phyloP scores from a whole-genome alignment of 106 monocot species.

The Apostasia ramifera region DNA sequence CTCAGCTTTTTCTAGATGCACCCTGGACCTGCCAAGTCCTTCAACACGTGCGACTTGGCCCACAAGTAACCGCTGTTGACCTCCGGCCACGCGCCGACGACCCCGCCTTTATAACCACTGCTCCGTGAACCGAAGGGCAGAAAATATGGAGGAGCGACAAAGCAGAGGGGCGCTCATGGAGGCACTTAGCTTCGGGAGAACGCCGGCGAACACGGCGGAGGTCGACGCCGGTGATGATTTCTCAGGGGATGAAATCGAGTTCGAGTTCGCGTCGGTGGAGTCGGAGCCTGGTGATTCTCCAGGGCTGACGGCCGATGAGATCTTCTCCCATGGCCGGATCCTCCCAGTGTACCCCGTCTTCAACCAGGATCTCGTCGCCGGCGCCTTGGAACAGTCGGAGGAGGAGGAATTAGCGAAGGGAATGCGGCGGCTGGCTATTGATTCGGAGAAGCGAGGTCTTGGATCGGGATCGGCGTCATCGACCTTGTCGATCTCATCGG shows the following conservation, averaged over 20 bases:
- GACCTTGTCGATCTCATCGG: slow-evolving; percentile 18
- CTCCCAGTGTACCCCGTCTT: slow-evolving; percentile 43
- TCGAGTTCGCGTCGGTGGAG: slow-evolving; percentile 10
- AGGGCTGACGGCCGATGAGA: slow-evolving; percentile 21
- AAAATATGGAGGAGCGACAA: background rate
- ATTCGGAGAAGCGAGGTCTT: slow-evolving; percentile 12
- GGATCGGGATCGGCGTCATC: slow-evolving; percentile 18
- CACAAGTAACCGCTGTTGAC: too few relatives aligned
- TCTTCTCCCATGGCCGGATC: slow-evolving; percentile 43
- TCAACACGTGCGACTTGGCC: too few relatives aligned
- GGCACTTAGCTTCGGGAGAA: background rate
- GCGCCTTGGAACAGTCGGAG: background rate
- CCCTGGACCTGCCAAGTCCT: too few relatives aligned
- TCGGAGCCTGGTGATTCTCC: background rate
- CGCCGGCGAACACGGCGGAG: background rate
- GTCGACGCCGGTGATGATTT: slow-evolving; percentile 3
- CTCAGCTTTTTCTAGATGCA: too few relatives aligned
- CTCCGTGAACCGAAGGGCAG: background rate
- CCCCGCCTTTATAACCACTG: slow-evolving; percentile 1
- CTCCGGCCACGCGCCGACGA: too few relatives aligned
- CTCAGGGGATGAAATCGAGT: slow-evolving; percentile 32
- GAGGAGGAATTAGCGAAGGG: background rate
- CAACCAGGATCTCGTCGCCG: slow-evolving; percentile 1
- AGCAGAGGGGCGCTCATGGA: background rate
- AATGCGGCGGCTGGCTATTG: slow-evolving; percentile 5